These are phyloP conservation scores for Dillenia suffruticosa DNA, from an alignment of 164 flowering plant species.

Conservation along the genomic window DNA sequence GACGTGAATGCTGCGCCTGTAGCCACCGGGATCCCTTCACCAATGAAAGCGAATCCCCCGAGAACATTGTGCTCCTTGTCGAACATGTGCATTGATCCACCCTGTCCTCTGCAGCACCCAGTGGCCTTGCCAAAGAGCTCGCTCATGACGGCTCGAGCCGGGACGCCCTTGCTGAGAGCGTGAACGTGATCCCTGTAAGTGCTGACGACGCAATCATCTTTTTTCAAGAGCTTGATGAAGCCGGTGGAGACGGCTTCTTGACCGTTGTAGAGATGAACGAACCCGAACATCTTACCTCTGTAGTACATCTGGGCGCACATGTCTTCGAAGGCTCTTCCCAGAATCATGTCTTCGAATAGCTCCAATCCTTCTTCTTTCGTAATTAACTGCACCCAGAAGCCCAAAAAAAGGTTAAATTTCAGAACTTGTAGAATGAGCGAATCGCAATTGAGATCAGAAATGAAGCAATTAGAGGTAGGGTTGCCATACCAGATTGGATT, in stretches of 20 bases:
- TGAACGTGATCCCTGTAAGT: constrained; percentile 95
- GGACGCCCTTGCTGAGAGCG: constrained; percentile 82
- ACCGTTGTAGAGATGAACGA: constrained; percentile 91
- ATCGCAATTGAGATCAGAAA: too few species aligned
- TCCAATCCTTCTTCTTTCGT: constrained; percentile 76
- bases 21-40: constrained; percentile 95
- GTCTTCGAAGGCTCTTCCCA: constrained; percentile 87
- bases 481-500: constrained; percentile 10
- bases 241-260: constrained; percentile 96
- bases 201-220: constrained; percentile 70
- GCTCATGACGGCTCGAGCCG: constrained; percentile 83
- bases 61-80: constrained; percentile 81
- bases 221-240: constrained; percentile 74
- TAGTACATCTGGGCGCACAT: constrained; percentile 99
- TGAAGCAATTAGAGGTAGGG: too few species aligned
- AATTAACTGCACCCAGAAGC: constrained; percentile 43
- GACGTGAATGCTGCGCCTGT: constrained; percentile 89
- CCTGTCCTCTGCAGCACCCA: constrained; percentile 94
- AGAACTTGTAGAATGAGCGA: too few species aligned
- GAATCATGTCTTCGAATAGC: constrained; percentile 73
- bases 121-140: constrained; percentile 92
- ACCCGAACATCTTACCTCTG: constrained; percentile 95
- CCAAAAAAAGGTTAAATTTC: background rate
- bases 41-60: constrained; percentile 97
- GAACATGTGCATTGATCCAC: constrained; percentile 99